A percentile compares a stretch with the other conserved stretches of the same genome.
Evolutionary conservation across 2,329 filamentous ascomycete species (phyloP).

Genomic region (Fusarium beomiforme): DNA sequence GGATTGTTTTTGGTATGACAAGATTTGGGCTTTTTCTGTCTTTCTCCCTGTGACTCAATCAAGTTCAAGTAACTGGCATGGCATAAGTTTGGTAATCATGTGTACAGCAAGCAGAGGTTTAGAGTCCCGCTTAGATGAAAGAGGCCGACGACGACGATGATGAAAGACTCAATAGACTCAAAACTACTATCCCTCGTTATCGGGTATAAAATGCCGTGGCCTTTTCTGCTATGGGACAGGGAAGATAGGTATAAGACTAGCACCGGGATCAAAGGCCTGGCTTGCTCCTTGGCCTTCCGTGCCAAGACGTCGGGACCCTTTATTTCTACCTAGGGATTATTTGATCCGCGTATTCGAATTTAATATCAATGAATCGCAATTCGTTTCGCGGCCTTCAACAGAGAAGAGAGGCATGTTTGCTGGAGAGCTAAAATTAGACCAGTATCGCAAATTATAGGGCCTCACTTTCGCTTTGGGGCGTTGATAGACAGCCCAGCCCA

Average conservation of each 20-base stretch:
- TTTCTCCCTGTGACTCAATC: background rate
- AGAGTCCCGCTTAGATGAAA: background rate
- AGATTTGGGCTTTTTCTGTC: background rate
- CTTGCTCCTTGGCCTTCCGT: slow-evolving; percentile 24
- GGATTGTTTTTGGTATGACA: slow-evolving; percentile 8
- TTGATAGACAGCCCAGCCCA: background rate
- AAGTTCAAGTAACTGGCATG: background rate
- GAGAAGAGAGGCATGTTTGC: background rate
- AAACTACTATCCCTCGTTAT: slow-evolving; percentile 1
- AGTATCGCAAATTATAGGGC: background rate
- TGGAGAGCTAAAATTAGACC: slow-evolving; percentile 1
- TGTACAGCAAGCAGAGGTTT: background rate
- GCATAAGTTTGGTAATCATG: background rate
- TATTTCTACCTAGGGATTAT: background rate
- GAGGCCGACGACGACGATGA: background rate
- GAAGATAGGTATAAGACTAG: slow-evolving; percentile 8
- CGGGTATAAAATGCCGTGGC: slow-evolving; percentile 14
- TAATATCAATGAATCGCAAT: background rate
- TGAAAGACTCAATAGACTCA: background rate
- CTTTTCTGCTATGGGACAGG: slow-evolving; percentile 23
- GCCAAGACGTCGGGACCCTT: slow-evolving; percentile 18
- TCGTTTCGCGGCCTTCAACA: background rate
- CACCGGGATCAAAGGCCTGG: slow-evolving; percentile 16
- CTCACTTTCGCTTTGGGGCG: background rate
- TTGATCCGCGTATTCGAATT: slow-evolving; percentile 16